Percentiles rank a stretch among this genome's conserved stretches.
phyloP scores from a whole-genome alignment of 75 land plant species.

The Pinus albicaulis region DNA sequence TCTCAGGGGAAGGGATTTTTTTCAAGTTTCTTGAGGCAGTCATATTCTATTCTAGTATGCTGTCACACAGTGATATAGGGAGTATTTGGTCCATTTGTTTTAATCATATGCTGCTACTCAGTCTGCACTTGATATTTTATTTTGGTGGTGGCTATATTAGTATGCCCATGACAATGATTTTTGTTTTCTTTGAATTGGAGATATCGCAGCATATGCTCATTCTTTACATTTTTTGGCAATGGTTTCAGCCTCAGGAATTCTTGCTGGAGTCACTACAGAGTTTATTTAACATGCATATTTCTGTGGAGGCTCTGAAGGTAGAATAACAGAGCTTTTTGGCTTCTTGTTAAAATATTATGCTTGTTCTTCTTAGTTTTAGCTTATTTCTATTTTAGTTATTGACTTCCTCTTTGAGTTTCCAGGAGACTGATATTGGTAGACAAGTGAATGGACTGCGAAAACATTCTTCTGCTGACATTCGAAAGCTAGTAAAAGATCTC shows the following conservation, averaged over 20 bases:
- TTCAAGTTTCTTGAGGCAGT: too few relatives aligned
- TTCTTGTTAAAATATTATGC: neutral
- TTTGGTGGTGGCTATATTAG: neutral
- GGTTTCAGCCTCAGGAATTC: conserved; percentile 46
- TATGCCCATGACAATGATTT: neutral
- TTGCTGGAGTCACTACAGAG: conserved; percentile 48
- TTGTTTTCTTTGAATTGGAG: conserved; percentile 7
- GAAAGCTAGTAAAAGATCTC: conserved; percentile 61
- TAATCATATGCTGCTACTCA: neutral
- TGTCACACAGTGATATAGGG: too few relatives aligned
- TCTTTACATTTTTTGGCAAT: neutral
- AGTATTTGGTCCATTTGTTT: neutral
- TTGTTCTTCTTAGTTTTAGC: neutral
- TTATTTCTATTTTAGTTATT: neutral
- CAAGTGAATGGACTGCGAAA: conserved; percentile 77
- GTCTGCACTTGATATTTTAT: neutral
- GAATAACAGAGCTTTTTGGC: neutral
- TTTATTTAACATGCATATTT: conserved; percentile 68
- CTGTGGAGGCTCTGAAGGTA: conserved; percentile 73
- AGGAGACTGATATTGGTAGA: conserved; percentile 93
- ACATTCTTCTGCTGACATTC: conserved; percentile 66
- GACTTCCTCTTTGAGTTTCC: neutral
- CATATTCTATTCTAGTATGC: too few relatives aligned
- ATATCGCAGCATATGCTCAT: neutral
- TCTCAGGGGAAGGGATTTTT: too few relatives aligned